Evolutionary conservation across 1,139 yeast genomes (phyloP).

Genomic region (Meyerozyma sp.): DNA sequence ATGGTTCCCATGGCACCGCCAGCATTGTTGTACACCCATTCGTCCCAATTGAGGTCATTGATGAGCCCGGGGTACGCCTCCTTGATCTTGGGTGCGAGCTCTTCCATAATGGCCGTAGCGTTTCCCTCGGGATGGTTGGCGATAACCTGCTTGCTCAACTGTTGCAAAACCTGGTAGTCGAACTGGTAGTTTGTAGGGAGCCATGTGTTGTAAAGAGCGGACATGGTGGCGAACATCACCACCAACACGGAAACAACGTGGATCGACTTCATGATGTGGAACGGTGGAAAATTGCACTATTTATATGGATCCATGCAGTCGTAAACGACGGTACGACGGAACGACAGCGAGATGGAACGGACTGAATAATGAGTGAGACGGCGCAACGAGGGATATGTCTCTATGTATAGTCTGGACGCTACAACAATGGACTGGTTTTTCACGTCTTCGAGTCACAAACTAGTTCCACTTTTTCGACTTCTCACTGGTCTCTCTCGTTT

Average conservation of each 20-base stretch:
- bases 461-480: background rate
- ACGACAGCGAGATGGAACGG: background rate
- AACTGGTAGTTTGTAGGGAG: conserved; percentile 64
- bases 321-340: background rate
- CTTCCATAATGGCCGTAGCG: conserved; percentile 56
- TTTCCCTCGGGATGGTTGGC: conserved; percentile 53
- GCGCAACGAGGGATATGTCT: no score
- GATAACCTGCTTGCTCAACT: conserved; percentile 47
- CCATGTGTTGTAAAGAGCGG: conserved; percentile 49
- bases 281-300: background rate
- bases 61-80: conserved; percentile 58
- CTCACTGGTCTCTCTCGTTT: no score
- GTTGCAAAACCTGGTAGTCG: conserved; percentile 43
- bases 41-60: conserved; percentile 65
- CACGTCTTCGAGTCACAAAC: background rate
- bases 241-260: conserved; percentile 5
- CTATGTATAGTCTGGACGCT: no score
- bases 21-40: conserved; percentile 96
- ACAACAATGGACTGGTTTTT: background rate
- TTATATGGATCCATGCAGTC: background rate
- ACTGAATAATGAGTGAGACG: no score
- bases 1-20: conserved; percentile 99
- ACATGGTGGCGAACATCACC: conserved; percentile 6
- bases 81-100: conserved; percentile 55
- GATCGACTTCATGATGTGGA: conserved; percentile 2